A percentile compares a stretch with the other conserved stretches of the same genome.
phyloP scores from a whole-genome alignment of 2,329 filamentous ascomycete species.

The Ophiostoma sp. region DNA sequence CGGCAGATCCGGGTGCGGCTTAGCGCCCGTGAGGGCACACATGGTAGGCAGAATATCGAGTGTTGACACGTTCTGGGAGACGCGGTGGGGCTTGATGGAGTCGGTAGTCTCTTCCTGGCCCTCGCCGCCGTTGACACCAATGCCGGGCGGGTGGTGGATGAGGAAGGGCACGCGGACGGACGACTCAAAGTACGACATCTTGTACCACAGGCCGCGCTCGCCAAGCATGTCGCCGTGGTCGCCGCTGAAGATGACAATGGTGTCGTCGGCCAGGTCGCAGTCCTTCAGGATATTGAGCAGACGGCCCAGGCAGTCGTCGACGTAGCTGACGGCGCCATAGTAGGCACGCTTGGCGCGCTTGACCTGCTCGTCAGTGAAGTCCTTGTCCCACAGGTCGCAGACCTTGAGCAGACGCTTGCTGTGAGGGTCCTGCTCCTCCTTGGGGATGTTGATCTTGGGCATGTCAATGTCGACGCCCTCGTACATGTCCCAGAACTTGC shows the following conservation, averaged over 20 bases:
- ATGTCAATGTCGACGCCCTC: conserved; percentile 84
- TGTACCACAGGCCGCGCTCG: conserved; percentile 84
- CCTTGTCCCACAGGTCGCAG: conserved; percentile 80
- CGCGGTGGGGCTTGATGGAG: conserved; percentile 69
- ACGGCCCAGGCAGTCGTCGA: conserved; percentile 87
- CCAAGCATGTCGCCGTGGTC: conserved; percentile 97
- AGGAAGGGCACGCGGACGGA: conserved; percentile 87
- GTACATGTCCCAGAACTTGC: conserved; percentile 92
- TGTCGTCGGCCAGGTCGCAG: conserved; percentile 78
- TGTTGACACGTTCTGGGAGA: conserved; percentile 83
- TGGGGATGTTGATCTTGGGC: conserved; percentile 73
- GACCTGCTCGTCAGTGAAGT: conserved; percentile 83
- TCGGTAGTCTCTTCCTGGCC: conserved; percentile 36
- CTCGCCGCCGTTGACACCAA: conserved; percentile 10
- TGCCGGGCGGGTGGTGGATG: conserved; percentile 69
- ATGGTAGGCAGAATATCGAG: conserved; percentile 88
- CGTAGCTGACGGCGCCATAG: conserved; percentile 90
- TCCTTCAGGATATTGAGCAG: conserved; percentile 75
- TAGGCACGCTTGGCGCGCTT: conserved; percentile 83
- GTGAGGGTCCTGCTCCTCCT: conserved; percentile 82
- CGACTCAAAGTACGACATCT: conserved; percentile 95
- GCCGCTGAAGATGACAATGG: conserved; percentile 87
- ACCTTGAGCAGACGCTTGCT: conserved; percentile 84
- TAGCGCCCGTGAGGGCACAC: conserved; percentile 75
- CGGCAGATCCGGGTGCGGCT: conserved; percentile 68